Evolutionary conservation across 805 yeast species (phyloP), one percentile per base, ranked within the genome.

Genomic region (Blastobotrys robertii): DNA sequence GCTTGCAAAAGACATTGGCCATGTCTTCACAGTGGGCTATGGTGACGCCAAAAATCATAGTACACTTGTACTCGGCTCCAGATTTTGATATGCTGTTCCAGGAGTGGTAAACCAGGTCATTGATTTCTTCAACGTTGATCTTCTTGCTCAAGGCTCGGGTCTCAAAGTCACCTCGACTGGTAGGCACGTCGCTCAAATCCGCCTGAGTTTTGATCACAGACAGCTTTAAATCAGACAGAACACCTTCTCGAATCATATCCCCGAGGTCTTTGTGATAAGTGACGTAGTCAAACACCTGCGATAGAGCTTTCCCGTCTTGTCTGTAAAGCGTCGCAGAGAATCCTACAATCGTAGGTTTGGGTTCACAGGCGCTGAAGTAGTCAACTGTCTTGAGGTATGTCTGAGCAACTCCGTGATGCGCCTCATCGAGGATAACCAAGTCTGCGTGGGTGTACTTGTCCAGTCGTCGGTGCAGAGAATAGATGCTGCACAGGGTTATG

Each of bases 321-420:
- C 97, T 63, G 52, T 76, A 77, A 56, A 88, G 61, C 0, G 97
- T 88, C 0, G 97, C 97, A 10, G 94, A 81, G 51, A 90, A 85
- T 2, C 97, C 97, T 11, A 85, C 66, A 0, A 85, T 74, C 25
- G 25, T 62, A 44, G 76, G 64, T 0, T 65, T 57, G 0, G 63
- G 50, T 1, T 55, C 53, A 30, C 54, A 49, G 6, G 80, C 79
- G 0, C 66, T 65, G 52, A 88, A 85, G 53, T 84, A 69, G 3
- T 66, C 58, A 41, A 85, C 57, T 1, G 87, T 68, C 28, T 69
- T 67, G 12, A 62, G 37, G 65, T 88, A 90, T 1, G 87, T 69
- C 11, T 59, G 56, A 0, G 95, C 86, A 1, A 84, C 82, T 0
- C 94, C 80, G 60, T 88, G 97, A 56, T 88, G 97, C 34, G 95